phyloP scores from a whole-genome alignment of 768 basidiomycete genomes.

The Dioszegia aurantiaca region DNA sequence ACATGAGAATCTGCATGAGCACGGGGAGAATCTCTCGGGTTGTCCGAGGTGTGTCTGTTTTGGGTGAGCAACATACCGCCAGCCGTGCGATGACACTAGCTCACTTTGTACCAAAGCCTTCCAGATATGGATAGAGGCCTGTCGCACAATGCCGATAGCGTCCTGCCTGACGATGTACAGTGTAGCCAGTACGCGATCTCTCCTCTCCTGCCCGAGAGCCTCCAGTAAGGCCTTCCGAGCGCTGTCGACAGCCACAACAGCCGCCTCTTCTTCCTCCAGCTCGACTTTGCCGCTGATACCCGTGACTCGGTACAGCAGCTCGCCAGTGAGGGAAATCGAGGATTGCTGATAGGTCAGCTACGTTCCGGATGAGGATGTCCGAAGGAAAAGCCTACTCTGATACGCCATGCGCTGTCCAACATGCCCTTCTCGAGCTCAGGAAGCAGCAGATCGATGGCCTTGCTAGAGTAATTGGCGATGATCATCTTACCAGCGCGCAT shows the following conservation, averaged over 20 bases:
- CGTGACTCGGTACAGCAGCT: constrained; percentile 91
- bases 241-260: constrained; percentile 66
- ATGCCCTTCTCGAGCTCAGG: constrained; percentile 92
- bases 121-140: constrained; percentile 93
- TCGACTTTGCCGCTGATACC: constrained; percentile 88
- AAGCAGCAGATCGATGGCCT: constrained; percentile 86
- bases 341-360: constrained; percentile 64
- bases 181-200: constrained; percentile 85
- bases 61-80: too few species aligned
- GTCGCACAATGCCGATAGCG: constrained; percentile 79
- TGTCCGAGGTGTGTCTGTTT: constrained; percentile 57
- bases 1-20: constrained; percentile 72
- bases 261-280: constrained; percentile 64
- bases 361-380: not conserved
- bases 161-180: constrained; percentile 93
- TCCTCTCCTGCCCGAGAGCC: constrained; percentile 78
- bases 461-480: constrained; percentile 85
- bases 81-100: constrained; percentile 24
- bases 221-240: constrained; percentile 83
- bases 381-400: constrained; percentile 63
- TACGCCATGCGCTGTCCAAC: constrained; percentile 93
- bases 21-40: constrained; percentile 82
- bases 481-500: constrained; percentile 99
- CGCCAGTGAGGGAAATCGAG: constrained; percentile 91
- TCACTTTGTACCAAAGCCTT: constrained; percentile 91